A percentile compares a stretch with the other conserved stretches of the same genome.
Conservation (phyloP, 73 alveolate genomes). For the Paramecium sonneborni region DNA sequence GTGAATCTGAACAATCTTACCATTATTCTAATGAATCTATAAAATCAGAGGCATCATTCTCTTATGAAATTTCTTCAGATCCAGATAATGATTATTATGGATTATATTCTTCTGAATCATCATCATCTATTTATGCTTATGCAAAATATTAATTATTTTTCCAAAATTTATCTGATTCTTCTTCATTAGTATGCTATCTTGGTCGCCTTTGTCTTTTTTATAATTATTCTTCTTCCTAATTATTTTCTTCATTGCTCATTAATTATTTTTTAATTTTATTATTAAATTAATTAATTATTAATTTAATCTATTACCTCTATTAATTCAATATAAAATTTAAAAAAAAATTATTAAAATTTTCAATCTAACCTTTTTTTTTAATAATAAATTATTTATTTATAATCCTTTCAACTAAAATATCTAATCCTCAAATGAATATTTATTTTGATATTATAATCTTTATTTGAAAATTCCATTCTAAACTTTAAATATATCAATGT, state of each 20-base stretch:
- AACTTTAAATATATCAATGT: no score
- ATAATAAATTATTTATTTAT: no score
- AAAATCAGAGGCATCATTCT: neutral
- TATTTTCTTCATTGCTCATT: neutral
- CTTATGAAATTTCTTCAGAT: neutral
- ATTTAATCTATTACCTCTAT: neutral
- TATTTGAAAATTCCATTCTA: no score
- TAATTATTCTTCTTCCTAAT: neutral
- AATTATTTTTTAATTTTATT: neutral
- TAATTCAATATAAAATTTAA: neutral
- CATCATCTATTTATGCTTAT: neutral
- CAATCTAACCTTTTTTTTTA: no score
- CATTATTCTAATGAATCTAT: conserved; percentile 38
- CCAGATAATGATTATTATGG: neutral
- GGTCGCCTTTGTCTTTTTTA: neutral
- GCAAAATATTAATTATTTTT: neutral
- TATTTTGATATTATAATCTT: no score
- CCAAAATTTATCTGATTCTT: conserved; percentile 13
- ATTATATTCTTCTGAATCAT: conserved; percentile 11
- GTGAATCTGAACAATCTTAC: conserved; percentile 25
- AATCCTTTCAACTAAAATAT: no score
- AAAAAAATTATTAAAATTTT: no score
- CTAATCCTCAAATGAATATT: no score
- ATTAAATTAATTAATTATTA: neutral
- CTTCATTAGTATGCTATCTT: conserved; percentile 17